A percentile compares a stretch with the other conserved stretches of the same genome.
phyloP scores from a whole-genome alignment of 2,329 filamentous ascomycete species.

The Xylaria sp. region DNA sequence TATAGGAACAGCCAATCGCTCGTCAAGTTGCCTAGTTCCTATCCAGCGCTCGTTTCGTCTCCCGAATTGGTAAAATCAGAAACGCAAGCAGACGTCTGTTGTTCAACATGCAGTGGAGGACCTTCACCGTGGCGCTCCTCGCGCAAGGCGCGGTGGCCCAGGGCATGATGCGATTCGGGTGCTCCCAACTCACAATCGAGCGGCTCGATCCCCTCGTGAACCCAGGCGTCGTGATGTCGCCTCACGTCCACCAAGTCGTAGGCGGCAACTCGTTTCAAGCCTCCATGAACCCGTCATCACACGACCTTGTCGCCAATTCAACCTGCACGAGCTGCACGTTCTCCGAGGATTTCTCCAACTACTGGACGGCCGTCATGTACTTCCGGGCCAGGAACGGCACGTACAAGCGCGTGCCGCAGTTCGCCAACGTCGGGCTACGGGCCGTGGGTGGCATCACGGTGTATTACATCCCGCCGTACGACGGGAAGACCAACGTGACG shows the following conservation, averaged over 20 bases:
- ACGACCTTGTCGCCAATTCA: conserved; percentile 44
- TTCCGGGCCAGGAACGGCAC: conserved; percentile 46
- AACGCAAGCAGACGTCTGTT: background rate
- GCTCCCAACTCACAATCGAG: conserved; percentile 49
- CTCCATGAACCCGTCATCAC: conserved; percentile 42
- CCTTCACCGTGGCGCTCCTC: conserved; percentile 38
- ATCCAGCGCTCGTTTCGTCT: conserved; percentile 5
- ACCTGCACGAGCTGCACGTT: conserved; percentile 48
- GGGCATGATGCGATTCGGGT: conserved; percentile 53
- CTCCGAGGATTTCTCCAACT: conserved; percentile 46
- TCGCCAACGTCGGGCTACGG: conserved; percentile 46
- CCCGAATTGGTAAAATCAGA: background rate
- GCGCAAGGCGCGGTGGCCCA: conserved; percentile 38
- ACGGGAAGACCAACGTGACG: conserved; percentile 53
- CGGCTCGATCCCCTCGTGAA: conserved; percentile 49
- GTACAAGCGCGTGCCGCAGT: conserved; percentile 46
- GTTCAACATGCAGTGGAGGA: conserved; percentile 42
- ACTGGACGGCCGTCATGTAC: conserved; percentile 47
- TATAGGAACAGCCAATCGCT: conserved; percentile 17
- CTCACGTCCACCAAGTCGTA: conserved; percentile 49
- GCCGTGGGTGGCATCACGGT: conserved; percentile 48
- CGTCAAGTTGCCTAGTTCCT: background rate
- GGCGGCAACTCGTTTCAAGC: conserved; percentile 49
- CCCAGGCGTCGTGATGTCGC: conserved; percentile 43
- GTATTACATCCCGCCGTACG: conserved; percentile 49